Conservation (phyloP, 495 filamentous ascomycete species). For the Darksidea phi region DNA sequence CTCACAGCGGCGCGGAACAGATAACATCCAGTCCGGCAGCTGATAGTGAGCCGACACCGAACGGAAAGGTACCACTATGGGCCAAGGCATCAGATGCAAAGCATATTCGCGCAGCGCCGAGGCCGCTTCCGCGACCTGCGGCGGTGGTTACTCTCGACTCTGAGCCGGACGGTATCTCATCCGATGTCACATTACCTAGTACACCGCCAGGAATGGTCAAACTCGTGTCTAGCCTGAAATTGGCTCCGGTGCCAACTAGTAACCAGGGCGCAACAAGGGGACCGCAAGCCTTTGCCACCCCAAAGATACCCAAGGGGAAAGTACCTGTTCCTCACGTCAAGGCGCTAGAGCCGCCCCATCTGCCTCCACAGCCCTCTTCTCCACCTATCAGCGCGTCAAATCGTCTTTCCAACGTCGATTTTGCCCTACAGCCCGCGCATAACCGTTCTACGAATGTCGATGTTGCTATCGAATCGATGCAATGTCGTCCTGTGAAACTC, state of each 20-base stretch:
- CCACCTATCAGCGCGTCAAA: constrained; percentile 32
- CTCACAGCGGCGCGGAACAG: neutral
- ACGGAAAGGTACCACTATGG: constrained; percentile 24
- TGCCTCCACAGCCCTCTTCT: constrained; percentile 14
- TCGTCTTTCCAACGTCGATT: constrained; percentile 18
- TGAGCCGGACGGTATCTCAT: constrained; percentile 30
- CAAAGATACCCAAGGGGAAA: constrained; percentile 9
- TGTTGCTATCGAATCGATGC: neutral
- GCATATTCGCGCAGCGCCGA: neutral
- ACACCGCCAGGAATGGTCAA: constrained; percentile 17
- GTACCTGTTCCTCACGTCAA: constrained; percentile 9
- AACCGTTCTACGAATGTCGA: neutral
- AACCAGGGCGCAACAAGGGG: neutral
- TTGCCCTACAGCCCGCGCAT: neutral
- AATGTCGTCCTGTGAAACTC: too few relatives aligned
- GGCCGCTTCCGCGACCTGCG: constrained; percentile 1
- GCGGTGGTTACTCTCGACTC: constrained; percentile 36
- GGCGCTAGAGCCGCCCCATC: neutral
- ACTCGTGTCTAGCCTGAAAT: neutral
- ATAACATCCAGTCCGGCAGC: neutral
- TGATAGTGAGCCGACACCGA: neutral
- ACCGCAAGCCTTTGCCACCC: neutral
- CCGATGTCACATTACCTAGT: constrained; percentile 33
- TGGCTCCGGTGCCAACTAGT: neutral
- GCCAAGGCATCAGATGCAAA: constrained; percentile 32